Evolutionary conservation across 2,329 filamentous ascomycete genomes (phyloP), one percentile per base, ranked within the genome.

Genomic region (Diaporthe longicolla): DNA sequence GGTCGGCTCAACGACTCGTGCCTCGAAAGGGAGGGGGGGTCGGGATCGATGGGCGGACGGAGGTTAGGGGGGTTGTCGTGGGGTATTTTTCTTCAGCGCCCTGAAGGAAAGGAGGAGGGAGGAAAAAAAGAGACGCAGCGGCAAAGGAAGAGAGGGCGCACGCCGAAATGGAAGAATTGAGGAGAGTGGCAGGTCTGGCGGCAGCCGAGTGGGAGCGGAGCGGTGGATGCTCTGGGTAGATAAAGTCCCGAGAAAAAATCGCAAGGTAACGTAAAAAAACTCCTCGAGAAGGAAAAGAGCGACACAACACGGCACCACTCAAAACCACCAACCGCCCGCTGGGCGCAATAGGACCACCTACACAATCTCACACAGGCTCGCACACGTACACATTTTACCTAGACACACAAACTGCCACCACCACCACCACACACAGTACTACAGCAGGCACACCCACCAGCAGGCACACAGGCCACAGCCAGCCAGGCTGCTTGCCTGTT

Each of bases 241-340:
- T 71, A 71, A 71, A 71, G 70, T 71, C 70, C 70, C 70, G 70
- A 57, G 66, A 69, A 70, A 70, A 73, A 73, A 73, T 73, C 65
- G 52, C 54, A 73, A 71, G 54, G 65, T 71, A 71, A 57, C 52
- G 37, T 50, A 61, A 69, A 73, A 68, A 65, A 66, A 66, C 26
- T 54, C 37, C 61, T 73, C 50, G 71, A 73, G 58, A 29, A 54
- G 71, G 71, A 69, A 70, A 73, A 54, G 71, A 73, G 71, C 52
- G 45, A 57, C 70, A 52, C 58, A 26, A 48, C 35, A 70, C 52
- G 52, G 68, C 50, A 66, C 63, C 63, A 35, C 63, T 37, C 63
- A 66, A 66, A 66, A 66, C 63, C 63, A 68, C 63, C 63, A 68
- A 54, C 63, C 32, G 63, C 26, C 54, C 40, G 57, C 68, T 19